Percentiles rank a stretch among this genome's conserved stretches.
phyloP scores from a whole-genome alignment of 2,329 filamentous ascomycete species.

The Ciborinia camelliae region DNA sequence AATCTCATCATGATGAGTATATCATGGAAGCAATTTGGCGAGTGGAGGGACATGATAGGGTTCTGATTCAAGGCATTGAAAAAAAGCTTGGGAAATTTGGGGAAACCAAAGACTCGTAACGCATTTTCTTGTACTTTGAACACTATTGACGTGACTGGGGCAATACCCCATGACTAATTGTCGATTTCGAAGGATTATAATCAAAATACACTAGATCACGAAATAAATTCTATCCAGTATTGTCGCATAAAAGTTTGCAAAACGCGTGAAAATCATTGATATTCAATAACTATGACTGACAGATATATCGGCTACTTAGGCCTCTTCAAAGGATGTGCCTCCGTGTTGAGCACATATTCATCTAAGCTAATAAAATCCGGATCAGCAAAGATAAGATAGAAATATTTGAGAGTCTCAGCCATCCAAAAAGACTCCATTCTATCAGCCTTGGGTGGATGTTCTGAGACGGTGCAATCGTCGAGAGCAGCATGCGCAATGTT shows the following conservation, averaged over 20 bases:
- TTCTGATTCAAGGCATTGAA: not conserved
- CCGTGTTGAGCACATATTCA: conserved; percentile 50
- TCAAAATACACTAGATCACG: not conserved
- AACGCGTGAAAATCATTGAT: not conserved
- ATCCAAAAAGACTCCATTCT: conserved; percentile 60
- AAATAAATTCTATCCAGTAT: not conserved
- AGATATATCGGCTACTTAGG: conserved; percentile 28
- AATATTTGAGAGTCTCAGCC: conserved; percentile 63
- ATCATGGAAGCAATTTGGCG: not conserved
- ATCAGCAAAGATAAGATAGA: conserved; percentile 50
- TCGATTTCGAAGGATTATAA: too few species aligned
- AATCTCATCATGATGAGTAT: not conserved
- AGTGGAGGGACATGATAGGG: not conserved
- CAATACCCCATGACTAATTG: too few species aligned
- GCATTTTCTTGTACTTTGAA: not conserved
- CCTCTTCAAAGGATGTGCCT: conserved; percentile 32
- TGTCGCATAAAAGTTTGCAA: not conserved
- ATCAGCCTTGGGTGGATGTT: conserved; percentile 41
- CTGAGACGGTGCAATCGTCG: conserved; percentile 38
- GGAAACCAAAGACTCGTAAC: not conserved
- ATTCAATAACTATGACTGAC: not conserved
- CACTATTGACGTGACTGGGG: not conserved
- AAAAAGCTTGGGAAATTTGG: too few species aligned
- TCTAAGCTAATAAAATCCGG: conserved; percentile 55
- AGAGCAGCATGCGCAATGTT: conserved; percentile 44